Evolutionary conservation across 805 yeast genomes (phyloP), one percentile per base, ranked within the genome.

Genomic region (Saccharomyces kudriavzevii): DNA sequence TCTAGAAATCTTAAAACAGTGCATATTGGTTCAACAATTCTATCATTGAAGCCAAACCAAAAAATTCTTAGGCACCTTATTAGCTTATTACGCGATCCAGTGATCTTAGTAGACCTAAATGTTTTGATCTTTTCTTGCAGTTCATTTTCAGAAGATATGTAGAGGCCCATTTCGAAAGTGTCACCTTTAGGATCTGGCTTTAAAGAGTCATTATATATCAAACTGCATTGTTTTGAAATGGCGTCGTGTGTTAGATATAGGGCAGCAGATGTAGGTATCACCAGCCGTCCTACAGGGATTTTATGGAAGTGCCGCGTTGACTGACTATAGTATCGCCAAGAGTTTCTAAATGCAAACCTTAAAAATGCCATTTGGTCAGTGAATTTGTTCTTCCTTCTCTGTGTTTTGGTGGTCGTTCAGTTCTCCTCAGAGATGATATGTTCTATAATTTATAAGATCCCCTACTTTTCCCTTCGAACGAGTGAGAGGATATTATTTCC

Each of bases 1-100:
- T 90, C 88, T 5, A 84, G 40, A 60, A 91, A 87, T 45, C 99
- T 74, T 0, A 81, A 72, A 40, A 84, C 60, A 0, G 95, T 89
- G 1, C 81, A 72, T 1, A 84, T 26, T 0, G 97, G 96, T 56
- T 88, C 94, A 49, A 81, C 64, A 0, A 87, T 20, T 60, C 79
- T 79, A 62, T 85, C 90, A 1, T 70, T 65, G 1, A 81, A 24
- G 8, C 70, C 62, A 58, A 74, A 84, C 55, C 73, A 69, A 8
- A 80, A n/a, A 26, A 65, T 63, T 59, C 68, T 78, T 9, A 76
- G 48, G 49, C 70, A 56, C 13, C 80, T 60, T 0, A 65, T 48
- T 4, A 60, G 8, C 3, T 56, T 49, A 3, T 56, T 17, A 11
- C 13, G 24, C 17, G 43, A 35, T 35, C 17, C 43, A 20, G 24